Evolutionary conservation across 495 filamentous ascomycete genomes (phyloP).

Genomic region (Pseudoneurospora amorphoporcata): DNA sequence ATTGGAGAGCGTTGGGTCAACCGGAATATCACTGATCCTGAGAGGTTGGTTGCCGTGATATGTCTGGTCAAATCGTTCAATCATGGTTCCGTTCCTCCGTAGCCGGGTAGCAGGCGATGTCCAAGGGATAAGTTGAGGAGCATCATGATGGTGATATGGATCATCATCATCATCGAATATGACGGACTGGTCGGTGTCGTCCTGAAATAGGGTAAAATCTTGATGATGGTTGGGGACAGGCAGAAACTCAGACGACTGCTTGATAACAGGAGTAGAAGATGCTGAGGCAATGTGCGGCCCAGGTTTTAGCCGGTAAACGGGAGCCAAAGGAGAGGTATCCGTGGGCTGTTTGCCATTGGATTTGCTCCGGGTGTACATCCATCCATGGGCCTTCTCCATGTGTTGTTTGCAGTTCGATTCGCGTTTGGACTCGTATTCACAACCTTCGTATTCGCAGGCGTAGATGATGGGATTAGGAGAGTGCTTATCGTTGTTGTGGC

Average conservation of each 20-base stretch:
- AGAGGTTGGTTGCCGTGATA: slow-evolving; percentile 10
- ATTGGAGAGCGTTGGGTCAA: slow-evolving; percentile 13
- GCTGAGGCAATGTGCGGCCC: background rate
- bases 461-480: slow-evolving; percentile 58
- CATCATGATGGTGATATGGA: slow-evolving; percentile 1
- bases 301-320: background rate
- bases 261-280: background rate
- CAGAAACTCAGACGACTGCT: background rate
- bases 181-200: slow-evolving; percentile 11
- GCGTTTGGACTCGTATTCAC: slow-evolving; percentile 84
- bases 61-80: slow-evolving; percentile 19
- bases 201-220: slow-evolving; percentile 18
- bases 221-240: background rate
- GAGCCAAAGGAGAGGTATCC: background rate
- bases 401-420: slow-evolving; percentile 98
- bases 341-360: slow-evolving; percentile 47
- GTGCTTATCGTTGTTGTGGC: slow-evolving; percentile 93
- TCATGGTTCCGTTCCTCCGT: slow-evolving; percentile 16
- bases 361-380: slow-evolving; percentile 80
- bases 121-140: slow-evolving; percentile 17
- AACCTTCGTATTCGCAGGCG: slow-evolving; percentile 68
- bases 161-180: slow-evolving; percentile 14
- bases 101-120: slow-evolving; percentile 22
- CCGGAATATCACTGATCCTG: background rate
- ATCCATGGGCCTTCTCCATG: slow-evolving; percentile 95